Percentiles rank a stretch among this genome's conserved stretches.
phyloP scores from a whole-genome alignment of 2,329 filamentous ascomycete species.

The Fusarium camptoceras region DNA sequence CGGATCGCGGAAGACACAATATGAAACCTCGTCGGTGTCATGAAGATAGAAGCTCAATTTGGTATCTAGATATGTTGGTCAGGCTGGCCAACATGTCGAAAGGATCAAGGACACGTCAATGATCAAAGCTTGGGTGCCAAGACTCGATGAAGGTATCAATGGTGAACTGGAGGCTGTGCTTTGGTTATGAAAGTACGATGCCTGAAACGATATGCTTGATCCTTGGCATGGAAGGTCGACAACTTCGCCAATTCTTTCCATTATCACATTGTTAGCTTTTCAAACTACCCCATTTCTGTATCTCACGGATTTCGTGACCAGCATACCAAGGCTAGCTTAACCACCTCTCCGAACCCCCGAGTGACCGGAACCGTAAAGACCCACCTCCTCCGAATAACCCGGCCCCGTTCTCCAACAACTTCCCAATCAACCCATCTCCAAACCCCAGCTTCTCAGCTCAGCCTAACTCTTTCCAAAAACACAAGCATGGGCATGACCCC shows the following conservation, averaged over 20 bases:
- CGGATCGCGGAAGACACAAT: too few relatives aligned
- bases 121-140: not conserved
- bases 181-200: not conserved
- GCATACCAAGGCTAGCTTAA: not conserved
- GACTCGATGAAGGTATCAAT: not conserved
- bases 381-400: constrained; percentile 11
- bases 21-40: not conserved
- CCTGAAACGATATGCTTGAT: not conserved
- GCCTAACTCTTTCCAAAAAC: not conserved
- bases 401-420: not conserved
- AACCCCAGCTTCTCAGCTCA: constrained; percentile 1
- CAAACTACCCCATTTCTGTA: not conserved
- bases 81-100: not conserved
- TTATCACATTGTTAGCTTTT: not conserved
- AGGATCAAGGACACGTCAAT: not conserved
- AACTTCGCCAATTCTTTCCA: constrained; percentile 1
- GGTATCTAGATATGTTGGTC: not conserved
- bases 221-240: not conserved
- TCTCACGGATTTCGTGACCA: not conserved
- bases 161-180: not conserved
- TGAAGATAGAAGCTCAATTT: not conserved
- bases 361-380: not conserved
- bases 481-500: not conserved
- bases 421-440: not conserved
- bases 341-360: constrained; percentile 5